phyloP scores from a whole-genome alignment of 2,329 filamentous ascomycete species.

The Sclerotiophoma versabilis region DNA sequence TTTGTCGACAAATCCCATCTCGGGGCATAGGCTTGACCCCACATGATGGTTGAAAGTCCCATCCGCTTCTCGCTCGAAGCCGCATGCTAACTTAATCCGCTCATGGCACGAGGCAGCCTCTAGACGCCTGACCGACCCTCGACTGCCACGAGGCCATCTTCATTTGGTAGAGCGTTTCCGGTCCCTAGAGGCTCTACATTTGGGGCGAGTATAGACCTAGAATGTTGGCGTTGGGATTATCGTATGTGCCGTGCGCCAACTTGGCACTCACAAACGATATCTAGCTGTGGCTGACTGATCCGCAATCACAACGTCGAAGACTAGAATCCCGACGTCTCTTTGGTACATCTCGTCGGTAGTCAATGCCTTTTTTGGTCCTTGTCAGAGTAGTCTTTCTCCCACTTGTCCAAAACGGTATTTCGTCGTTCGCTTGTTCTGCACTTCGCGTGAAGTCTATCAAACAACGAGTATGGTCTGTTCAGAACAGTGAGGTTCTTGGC shows the following conservation, averaged over 20 bases:
- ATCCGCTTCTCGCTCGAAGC: background rate
- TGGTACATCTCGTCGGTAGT: background rate
- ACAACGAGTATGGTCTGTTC: background rate
- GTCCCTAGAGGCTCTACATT: background rate
- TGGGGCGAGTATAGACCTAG: background rate
- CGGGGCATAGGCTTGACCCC: conserved; percentile 1
- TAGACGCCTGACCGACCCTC: conserved; percentile 13
- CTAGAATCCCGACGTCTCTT: background rate
- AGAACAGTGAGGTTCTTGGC: conserved; percentile 1
- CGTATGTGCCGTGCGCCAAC: conserved; percentile 2
- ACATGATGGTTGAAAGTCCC: background rate
- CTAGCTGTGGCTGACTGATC: conserved; percentile 2
- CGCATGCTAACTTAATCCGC: conserved; percentile 1
- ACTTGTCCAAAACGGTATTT: background rate
- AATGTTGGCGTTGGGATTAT: background rate
- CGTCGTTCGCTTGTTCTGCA: background rate
- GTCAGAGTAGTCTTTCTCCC: background rate
- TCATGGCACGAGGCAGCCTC: conserved; percentile 7
- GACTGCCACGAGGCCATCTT: conserved; percentile 7
- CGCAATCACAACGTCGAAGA: background rate
- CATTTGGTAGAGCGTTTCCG: background rate
- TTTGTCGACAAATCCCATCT: background rate
- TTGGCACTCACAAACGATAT: background rate
- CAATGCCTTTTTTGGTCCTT: background rate
- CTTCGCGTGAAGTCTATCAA: background rate